A percentile compares a stretch with the other conserved stretches of the same genome.
phyloP scores from a whole-genome alignment of 352 stramenopile genomes.

The Phytopythium ostracodes region DNA sequence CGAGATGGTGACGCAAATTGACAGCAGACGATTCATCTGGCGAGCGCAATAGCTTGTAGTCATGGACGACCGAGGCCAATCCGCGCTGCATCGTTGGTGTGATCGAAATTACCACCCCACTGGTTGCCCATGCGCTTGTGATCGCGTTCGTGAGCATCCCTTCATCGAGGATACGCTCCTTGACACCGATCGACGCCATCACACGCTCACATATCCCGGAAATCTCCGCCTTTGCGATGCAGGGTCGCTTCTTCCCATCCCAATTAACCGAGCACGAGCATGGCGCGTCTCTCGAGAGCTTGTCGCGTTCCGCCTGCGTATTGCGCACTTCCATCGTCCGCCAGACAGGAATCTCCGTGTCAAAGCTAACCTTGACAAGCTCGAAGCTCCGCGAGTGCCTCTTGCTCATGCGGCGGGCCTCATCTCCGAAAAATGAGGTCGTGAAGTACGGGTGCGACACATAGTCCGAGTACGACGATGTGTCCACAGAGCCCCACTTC shows the following conservation, averaged over 20 bases:
- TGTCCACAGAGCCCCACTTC: constrained; percentile 43
- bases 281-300: constrained; percentile 10
- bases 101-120: constrained; percentile 14
- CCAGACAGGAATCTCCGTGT: constrained; percentile 63
- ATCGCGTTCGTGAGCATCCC: constrained; percentile 31
- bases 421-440: constrained; percentile 61
- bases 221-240: constrained; percentile 26
- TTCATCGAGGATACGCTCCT: constrained; percentile 42
- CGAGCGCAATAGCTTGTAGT: constrained; percentile 39
- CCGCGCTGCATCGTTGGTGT: constrained; percentile 17
- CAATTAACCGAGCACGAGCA: constrained; percentile 39
- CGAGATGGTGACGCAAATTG: constrained; percentile 39
- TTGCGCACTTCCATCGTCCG: constrained; percentile 35
- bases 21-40: constrained; percentile 29
- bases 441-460: constrained; percentile 78
- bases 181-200: constrained; percentile 33
- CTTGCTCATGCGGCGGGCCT: constrained; percentile 38
- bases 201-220: constrained; percentile 29
- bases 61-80: constrained; percentile 16
- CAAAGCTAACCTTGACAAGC: constrained; percentile 62
- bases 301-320: constrained; percentile 3
- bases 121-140: constrained; percentile 23
- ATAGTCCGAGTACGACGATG: constrained; percentile 36
- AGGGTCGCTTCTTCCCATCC: constrained; percentile 24
- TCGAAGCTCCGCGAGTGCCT: constrained; percentile 58